Evolutionary conservation across 768 basidiomycete species (phyloP), one percentile per base, ranked within the genome.

Genomic region (Leccinum truebloodii): DNA sequence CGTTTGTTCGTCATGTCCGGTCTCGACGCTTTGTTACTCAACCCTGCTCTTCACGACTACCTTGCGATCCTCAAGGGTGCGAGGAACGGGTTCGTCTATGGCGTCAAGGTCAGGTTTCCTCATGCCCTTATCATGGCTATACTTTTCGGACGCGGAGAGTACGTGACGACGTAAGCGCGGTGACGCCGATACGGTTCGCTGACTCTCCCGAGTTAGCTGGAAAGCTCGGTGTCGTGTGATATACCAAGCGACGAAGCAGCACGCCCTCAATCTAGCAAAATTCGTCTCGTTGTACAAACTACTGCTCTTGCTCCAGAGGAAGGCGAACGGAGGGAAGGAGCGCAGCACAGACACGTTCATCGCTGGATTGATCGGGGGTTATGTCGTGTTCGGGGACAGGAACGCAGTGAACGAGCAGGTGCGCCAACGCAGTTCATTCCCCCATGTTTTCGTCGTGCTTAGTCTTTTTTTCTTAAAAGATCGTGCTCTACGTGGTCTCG

Each of bases 81-180:
- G 34, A 84, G 93, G 46, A 94, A 94, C 71, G 94, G 94, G 5
- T 83, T 94, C 61, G 90, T 94, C 9, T 95, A 94, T 67, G 93
- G 93, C 39, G 90, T 89, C 66, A 94, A 94, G 77, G 89, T 96
- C 63, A 80, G 94, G 48, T 95, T 96, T 68, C 96, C 96, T 41
- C 96, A 98, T 82, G 96, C 96, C 1, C 79, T 98, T 30, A 89
- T 98, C 54, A 98, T 98, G 95, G 90, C 94, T 24, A 84, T 97
- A 61, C 79, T 98, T 46, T 98, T 98, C 69, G 94, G 94, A 34
- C 84, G 89, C 52, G 94, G 94, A 78, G 85, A 91, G 94, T 97
- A 67, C 74, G 93, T 85, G 5, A 24, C 49, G 49, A 28, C 10
- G 28, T 55, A 22, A 35, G 14, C 49, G 39, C 39, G 16, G 6